phyloP scores from a whole-genome alignment of 345 rosid species.

The Lenwebbia sp. region DNA sequence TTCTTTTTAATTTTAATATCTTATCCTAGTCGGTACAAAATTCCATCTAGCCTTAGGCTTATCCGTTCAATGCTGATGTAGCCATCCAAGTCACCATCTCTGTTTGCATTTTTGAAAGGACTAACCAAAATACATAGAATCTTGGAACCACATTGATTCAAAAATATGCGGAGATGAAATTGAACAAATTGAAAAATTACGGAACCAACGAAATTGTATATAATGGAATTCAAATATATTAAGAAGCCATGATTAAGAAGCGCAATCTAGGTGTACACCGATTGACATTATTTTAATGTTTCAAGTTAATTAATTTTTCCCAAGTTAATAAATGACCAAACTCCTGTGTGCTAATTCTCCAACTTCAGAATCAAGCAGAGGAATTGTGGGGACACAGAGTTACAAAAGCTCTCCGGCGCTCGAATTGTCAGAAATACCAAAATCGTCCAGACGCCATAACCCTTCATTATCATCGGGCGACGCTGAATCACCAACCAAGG shows the following conservation, averaged over 20 bases:
- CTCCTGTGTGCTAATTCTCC: background rate
- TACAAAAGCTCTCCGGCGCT: background rate
- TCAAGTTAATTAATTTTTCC: background rate
- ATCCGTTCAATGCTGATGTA: background rate
- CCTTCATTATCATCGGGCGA: constrained; percentile 4
- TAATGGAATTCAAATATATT: background rate
- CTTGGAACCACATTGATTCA: background rate
- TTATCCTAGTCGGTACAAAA: background rate
- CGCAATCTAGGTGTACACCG: background rate
- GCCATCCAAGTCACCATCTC: background rate
- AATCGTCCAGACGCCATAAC: constrained; percentile 27
- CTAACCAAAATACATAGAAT: background rate
- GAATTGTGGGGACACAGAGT: background rate
- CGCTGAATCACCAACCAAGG: constrained; percentile 24
- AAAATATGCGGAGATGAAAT: background rate
- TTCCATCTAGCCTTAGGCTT: background rate
- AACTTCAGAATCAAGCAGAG: constrained; percentile 8
- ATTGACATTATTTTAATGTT: background rate
- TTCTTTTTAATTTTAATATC: background rate
- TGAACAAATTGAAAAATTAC: background rate
- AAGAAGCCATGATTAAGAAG: background rate
- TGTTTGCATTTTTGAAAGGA: background rate
- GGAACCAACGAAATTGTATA: background rate
- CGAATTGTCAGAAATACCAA: constrained; percentile 22
- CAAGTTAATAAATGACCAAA: background rate